Percentiles rank a stretch among this genome's conserved stretches.
Evolutionary conservation across 2,329 filamentous ascomycete species (phyloP).

Genomic region (Neonectria faginata): DNA sequence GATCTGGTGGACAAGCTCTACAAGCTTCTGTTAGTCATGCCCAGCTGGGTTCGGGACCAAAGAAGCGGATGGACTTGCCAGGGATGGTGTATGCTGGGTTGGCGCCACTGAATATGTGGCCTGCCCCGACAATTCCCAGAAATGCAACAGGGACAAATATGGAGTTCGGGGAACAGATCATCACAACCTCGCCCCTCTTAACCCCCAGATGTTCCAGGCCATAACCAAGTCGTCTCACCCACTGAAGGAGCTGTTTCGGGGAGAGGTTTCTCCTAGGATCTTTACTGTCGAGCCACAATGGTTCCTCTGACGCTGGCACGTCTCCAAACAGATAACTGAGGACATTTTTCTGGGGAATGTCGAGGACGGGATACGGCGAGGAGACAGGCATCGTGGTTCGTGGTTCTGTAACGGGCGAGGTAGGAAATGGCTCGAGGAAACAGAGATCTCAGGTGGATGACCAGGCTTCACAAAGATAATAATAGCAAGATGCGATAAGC

Average conservation of each 20-base stretch:
- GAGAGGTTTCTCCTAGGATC: slow-evolving; percentile 59
- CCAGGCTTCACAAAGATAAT: not conserved
- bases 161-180: slow-evolving; percentile 66
- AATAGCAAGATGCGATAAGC: not conserved
- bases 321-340: slow-evolving; percentile 52
- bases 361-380: slow-evolving; percentile 56
- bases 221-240: slow-evolving; percentile 63
- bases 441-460: not conserved
- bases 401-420: slow-evolving; percentile 9
- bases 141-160: slow-evolving; percentile 67
- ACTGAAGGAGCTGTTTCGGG: slow-evolving; percentile 59
- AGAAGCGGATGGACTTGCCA: slow-evolving; percentile 49
- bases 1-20: slow-evolving; percentile 65
- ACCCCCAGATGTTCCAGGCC: slow-evolving; percentile 61
- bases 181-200: slow-evolving; percentile 61
- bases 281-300: slow-evolving; percentile 66
- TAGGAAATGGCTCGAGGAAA: not conserved
- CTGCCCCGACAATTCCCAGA: slow-evolving; percentile 64
- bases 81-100: slow-evolving; percentile 64
- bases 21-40: slow-evolving; percentile 14
- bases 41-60: not conserved
- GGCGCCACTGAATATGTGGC: slow-evolving; percentile 65
- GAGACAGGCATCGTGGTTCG: slow-evolving; percentile 54
- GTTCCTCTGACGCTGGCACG: slow-evolving; percentile 54
- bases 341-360: slow-evolving; percentile 60